These are phyloP conservation scores for Alternaria alternata DNA, from an alignment of 2,329 filamentous ascomycete species.

Conservation along the genomic window DNA sequence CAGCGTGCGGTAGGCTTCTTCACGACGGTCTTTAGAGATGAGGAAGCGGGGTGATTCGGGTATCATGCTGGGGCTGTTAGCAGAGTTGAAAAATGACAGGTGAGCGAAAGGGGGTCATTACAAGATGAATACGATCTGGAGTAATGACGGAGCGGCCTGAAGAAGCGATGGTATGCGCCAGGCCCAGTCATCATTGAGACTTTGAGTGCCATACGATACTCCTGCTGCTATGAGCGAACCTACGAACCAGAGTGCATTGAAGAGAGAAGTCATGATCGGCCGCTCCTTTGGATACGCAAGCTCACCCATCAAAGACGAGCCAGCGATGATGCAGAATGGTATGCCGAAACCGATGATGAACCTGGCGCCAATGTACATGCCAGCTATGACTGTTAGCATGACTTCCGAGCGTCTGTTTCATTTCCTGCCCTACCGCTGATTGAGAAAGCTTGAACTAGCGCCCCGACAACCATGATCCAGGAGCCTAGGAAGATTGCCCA, in stretches of 20 bases:
- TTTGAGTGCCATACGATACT: slow-evolving; percentile 69
- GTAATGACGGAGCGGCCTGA: slow-evolving; percentile 68
- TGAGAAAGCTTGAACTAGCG: slow-evolving; percentile 37
- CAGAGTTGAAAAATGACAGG: background rate
- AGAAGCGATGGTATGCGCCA: slow-evolving; percentile 72
- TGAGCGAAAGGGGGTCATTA: slow-evolving; percentile 18
- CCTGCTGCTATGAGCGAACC: slow-evolving; percentile 64
- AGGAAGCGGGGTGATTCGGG: slow-evolving; percentile 74
- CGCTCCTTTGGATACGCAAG: slow-evolving; percentile 73
- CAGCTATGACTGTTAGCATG: slow-evolving; percentile 16
- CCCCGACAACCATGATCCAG: slow-evolving; percentile 55
- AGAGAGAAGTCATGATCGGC: slow-evolving; percentile 69
- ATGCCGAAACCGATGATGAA: slow-evolving; percentile 73
- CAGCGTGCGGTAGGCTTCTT: slow-evolving; percentile 68
- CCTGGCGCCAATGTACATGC: slow-evolving; percentile 66
- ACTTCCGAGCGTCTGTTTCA: slow-evolving; percentile 8
- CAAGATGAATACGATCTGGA: slow-evolving; percentile 71
- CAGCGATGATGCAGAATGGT: slow-evolving; percentile 68
- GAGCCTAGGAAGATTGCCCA: slow-evolving; percentile 53
- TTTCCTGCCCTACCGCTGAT: slow-evolving; percentile 22
- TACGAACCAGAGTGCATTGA: slow-evolving; percentile 73
- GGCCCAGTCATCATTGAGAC: slow-evolving; percentile 67
- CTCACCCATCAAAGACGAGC: slow-evolving; percentile 70
- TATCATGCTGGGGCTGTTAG: slow-evolving; percentile 43
- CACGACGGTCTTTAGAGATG: slow-evolving; percentile 67